Base-by-base conservation (phyloP, 2,329 filamentous ascomycete species). In the Venturia nashicola region DNA sequence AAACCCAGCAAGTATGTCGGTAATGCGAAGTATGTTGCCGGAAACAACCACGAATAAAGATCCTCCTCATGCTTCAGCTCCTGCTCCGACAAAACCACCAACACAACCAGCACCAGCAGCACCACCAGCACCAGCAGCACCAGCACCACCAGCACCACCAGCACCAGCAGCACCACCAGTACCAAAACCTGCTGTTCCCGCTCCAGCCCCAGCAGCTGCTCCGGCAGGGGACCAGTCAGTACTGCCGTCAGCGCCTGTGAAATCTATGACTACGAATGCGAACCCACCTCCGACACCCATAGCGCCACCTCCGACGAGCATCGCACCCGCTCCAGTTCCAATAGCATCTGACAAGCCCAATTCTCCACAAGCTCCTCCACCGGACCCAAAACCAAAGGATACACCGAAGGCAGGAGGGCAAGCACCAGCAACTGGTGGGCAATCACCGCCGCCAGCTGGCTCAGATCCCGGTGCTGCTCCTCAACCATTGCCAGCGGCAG, bases 1-100 rank as follows among this genome's bases (percentile, higher is more conserved):
- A 27, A 39, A 27, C 11, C 36, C 23, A n/a, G 3, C 23, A 5
- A 42, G 16, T 11, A 16, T 44, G 59, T 14, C 59, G 43, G 8
- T 44, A 34, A 34, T 60, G 42, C 59, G 59, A 44, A 60, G 39
- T 60, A 27, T 43, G 59, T 32, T 54, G 48, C 48, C 48, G 14
- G 48, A 54, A 2, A 54, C 57, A 64, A 34, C 59, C 64, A 20
- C 46, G 57, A 34, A 54, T 32, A 34, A 34, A 14, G 51, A 18
- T 5, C 51, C 51, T n/a, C 14, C 51, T 55, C 12, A 27, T 1
- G 32, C 51, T 36, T 23, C 66, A 82, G 80, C 32, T 80, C 82
- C 65, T 84, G 83, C 70, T 81, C 81, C 0, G 81, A 83, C 61
- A 77, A 84, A 20, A 80, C 76, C 11, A 79, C 79, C 65, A 80